Percentiles rank a stretch among this genome's conserved stretches.
Evolutionary conservation across 2,329 filamentous ascomycete genomes (phyloP).

Genomic region (Trichoderma endophyticum): DNA sequence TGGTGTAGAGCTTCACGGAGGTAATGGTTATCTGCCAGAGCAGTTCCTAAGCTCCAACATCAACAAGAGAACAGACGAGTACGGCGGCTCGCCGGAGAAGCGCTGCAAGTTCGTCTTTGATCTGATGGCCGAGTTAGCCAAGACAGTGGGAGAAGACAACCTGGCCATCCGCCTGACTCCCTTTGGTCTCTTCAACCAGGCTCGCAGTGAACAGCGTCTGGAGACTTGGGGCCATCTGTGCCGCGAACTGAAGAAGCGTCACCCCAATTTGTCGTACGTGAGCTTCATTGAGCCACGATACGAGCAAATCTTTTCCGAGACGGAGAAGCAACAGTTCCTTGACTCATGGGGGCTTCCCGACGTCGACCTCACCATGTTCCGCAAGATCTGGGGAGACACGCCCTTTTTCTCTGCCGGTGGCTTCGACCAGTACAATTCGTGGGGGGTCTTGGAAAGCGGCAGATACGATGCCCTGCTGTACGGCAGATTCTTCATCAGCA

Average conservation of each 20-base stretch:
- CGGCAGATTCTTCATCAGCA: conserved; percentile 47
- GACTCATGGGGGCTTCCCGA: conserved; percentile 44
- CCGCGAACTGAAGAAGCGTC: conserved; percentile 42
- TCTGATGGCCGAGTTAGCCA: conserved; percentile 45
- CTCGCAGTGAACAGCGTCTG: conserved; percentile 47
- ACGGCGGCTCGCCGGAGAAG: conserved; percentile 34
- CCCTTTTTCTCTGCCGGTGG: conserved; percentile 57
- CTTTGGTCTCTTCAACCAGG: conserved; percentile 51
- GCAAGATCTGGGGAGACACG: conserved; percentile 48
- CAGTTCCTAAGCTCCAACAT: conserved; percentile 38
- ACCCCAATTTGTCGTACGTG: conserved; percentile 49
- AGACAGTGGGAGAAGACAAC: conserved; percentile 44
- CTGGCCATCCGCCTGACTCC: conserved; percentile 45
- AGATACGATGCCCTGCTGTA: conserved; percentile 47
- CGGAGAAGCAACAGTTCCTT: conserved; percentile 49
- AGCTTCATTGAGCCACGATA: conserved; percentile 55
- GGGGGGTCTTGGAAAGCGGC: conserved; percentile 42
- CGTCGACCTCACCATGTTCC: conserved; percentile 46
- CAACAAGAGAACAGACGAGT: conserved; percentile 37
- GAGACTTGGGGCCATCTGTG: conserved; percentile 53
- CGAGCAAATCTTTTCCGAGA: conserved; percentile 49
- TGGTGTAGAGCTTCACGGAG: conserved; percentile 41
- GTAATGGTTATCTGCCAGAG: conserved; percentile 40
- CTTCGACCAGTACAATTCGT: conserved; percentile 49
- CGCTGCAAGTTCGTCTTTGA: conserved; percentile 52